Evolutionary conservation across 1,139 yeast species (phyloP).

Genomic region (Candida sp.): DNA sequence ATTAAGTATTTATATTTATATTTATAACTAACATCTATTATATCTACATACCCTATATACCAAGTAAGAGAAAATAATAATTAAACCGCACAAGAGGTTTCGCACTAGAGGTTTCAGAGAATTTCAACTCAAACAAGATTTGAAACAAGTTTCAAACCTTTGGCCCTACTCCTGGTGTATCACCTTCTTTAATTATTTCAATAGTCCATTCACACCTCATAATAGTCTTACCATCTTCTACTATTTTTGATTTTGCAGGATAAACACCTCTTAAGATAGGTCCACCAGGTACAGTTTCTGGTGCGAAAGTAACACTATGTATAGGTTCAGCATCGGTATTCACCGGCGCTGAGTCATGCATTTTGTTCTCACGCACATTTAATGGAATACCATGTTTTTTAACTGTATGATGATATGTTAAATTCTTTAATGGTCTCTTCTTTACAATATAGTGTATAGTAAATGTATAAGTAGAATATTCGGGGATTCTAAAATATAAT

Average conservation of each 20-base stretch:
- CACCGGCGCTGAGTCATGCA: slow-evolving; percentile 18
- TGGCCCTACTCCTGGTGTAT: slow-evolving; percentile 15
- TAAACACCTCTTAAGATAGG: slow-evolving; percentile 30
- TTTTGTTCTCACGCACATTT: slow-evolving; percentile 19
- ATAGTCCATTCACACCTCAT: slow-evolving; percentile 11
- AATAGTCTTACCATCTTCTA: slow-evolving; percentile 22
- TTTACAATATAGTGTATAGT: slow-evolving; percentile 26
- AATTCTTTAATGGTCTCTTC: slow-evolving; percentile 18
- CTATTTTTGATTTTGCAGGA: slow-evolving; percentile 24
- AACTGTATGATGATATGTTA: slow-evolving; percentile 31
- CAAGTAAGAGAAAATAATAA: too few relatives aligned
- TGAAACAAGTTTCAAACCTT: slow-evolving; percentile 6
- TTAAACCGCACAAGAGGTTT: too few relatives aligned
- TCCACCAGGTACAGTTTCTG: slow-evolving; percentile 35
- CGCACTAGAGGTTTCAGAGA: too few relatives aligned
- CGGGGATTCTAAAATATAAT: slow-evolving; percentile 30
- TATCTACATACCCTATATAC: not conserved
- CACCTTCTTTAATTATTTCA: slow-evolving; percentile 25
- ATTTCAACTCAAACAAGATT: too few relatives aligned
- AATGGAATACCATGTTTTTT: slow-evolving; percentile 28
- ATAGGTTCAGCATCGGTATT: slow-evolving; percentile 14
- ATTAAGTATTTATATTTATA: too few relatives aligned
- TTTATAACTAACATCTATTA: too few relatives aligned
- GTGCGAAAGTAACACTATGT: slow-evolving; percentile 21
- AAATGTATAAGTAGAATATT: slow-evolving; percentile 25